Evolutionary conservation across 345 rosid genomes (phyloP), one percentile per base, ranked within the genome.

Genomic region (Eucalyptus tenuipes): DNA sequence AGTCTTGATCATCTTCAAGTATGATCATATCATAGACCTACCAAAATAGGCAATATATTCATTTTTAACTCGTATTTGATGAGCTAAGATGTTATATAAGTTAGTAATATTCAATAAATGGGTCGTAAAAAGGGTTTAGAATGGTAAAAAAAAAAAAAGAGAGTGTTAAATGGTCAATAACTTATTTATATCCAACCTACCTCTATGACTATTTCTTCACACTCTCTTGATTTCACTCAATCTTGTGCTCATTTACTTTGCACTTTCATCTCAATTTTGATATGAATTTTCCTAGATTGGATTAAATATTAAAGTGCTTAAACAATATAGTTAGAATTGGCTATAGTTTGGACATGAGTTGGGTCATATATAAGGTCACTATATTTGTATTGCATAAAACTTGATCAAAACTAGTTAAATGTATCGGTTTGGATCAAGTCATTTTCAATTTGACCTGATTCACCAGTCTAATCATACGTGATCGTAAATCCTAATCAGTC

Each of bases 401-500:
- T 55, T 10, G 29, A 25, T 9, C 13, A 10, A 55, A 55, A 24
- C 13, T 9, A 24, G 13, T 55, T 55, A 55, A 55, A 55, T 24
- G 13, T 2, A 22, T 55, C 13, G 0, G 3, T 55, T 55, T 55
- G 13, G 61, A 25, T 55, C 29, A 18, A 22, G 61, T 24, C 13
- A 55, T 55, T 55, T 55, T 22, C 61, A 10, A 55, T 25, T 24
- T 25, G 29, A 55, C 0, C 29, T 0, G 24, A 52, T 52, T 18
- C 57, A 0, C 57, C 0, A 7, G 1, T 52, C 57, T 52, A 52
- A 52, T 52, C 57, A 52, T 9, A 18, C 8, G 0, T 8, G 13
- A 71, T 18, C 25, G 3, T 5, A 22, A 71, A 71, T 71, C 13
- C 81, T 37, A 37, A 10, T 37, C 27, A 4, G 24, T 37, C 82